Evolutionary conservation across 192 early-diverging fungal genomes (phyloP).

Genomic region (Mortierella claussenii): DNA sequence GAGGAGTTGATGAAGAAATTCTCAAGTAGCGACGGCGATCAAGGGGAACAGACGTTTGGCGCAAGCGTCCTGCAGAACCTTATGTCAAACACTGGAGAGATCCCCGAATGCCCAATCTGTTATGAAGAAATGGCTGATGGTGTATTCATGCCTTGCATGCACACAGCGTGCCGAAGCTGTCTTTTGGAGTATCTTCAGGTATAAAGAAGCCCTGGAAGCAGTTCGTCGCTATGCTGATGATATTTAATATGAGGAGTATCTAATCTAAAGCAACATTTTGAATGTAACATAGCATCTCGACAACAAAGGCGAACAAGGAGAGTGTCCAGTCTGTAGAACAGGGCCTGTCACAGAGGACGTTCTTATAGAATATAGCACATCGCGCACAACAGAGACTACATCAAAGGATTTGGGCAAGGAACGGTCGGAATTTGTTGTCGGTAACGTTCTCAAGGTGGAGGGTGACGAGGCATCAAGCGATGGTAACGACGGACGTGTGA

Average conservation of each 20-base stretch:
- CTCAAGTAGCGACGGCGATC: conserved; percentile 6
- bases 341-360: conserved; percentile 58
- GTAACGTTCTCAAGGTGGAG: conserved; percentile 14
- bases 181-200: conserved; percentile 65
- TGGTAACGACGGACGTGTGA: conserved; percentile 6
- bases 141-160: conserved; percentile 67
- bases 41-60: conserved; percentile 38
- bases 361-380: conserved; percentile 52
- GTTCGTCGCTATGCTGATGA: no score
- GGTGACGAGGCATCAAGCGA: not conserved
- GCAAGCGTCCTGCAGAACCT: conserved; percentile 55
- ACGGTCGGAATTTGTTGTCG: conserved; percentile 1
- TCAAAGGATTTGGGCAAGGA: not conserved
- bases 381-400: not conserved
- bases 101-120: conserved; percentile 65
- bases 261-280: no score
- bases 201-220: no score
- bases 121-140: conserved; percentile 61
- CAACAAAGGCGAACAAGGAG: conserved; percentile 55
- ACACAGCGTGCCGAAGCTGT: conserved; percentile 63
- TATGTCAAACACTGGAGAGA: conserved; percentile 30
- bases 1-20: conserved; percentile 58
- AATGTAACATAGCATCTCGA: conserved; percentile 57
- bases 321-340: conserved; percentile 65
- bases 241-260: no score